Evolutionary conservation across 495 filamentous ascomycete genomes (phyloP).

Genomic region (Filosporella fistucella): DNA sequence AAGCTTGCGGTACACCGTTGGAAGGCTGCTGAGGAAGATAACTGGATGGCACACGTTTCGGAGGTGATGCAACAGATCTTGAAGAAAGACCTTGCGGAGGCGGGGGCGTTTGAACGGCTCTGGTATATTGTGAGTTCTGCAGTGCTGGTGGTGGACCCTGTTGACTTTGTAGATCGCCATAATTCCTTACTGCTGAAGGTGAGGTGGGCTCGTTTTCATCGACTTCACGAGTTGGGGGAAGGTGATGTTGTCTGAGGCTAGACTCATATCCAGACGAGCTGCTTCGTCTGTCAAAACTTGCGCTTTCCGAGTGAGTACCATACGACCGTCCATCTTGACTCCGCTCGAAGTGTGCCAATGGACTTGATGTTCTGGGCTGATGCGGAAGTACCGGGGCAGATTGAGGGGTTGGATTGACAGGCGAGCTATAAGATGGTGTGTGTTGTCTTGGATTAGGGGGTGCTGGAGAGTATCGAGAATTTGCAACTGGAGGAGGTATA

Average conservation of each 20-base stretch:
- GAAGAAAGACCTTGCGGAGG: conserved; percentile 30
- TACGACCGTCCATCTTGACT: conserved; percentile 30
- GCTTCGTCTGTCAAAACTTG: conserved; percentile 35
- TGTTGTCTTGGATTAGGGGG: conserved; percentile 35
- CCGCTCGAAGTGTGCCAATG: conserved; percentile 63
- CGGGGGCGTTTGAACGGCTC: conserved; percentile 36
- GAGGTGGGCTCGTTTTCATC: conserved; percentile 40
- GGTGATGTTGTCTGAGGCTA: conserved; percentile 37
- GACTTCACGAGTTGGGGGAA: conserved; percentile 49
- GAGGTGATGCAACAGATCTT: conserved; percentile 40
- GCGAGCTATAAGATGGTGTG: conserved; percentile 32
- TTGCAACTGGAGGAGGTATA: conserved; percentile 22
- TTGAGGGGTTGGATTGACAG: conserved; percentile 26
- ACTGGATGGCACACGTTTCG: conserved; percentile 45
- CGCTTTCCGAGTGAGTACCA: conserved; percentile 27
- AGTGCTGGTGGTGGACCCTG: conserved; percentile 5
- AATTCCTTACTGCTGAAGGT: conserved; percentile 19
- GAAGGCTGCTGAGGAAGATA: conserved; percentile 36
- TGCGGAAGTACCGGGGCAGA: conserved; percentile 49
- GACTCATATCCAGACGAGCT: conserved; percentile 43
- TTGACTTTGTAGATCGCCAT: conserved; percentile 16
- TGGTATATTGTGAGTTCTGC: conserved; percentile 16
- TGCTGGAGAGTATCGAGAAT: conserved; percentile 50
- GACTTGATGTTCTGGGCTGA: conserved; percentile 82
- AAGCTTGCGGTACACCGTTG: conserved; percentile 31